A percentile compares a stretch with the other conserved stretches of the same genome.
These are phyloP conservation scores for Ricinus communis DNA, from an alignment of 345 rosid genomes.

Conservation along the genomic window DNA sequence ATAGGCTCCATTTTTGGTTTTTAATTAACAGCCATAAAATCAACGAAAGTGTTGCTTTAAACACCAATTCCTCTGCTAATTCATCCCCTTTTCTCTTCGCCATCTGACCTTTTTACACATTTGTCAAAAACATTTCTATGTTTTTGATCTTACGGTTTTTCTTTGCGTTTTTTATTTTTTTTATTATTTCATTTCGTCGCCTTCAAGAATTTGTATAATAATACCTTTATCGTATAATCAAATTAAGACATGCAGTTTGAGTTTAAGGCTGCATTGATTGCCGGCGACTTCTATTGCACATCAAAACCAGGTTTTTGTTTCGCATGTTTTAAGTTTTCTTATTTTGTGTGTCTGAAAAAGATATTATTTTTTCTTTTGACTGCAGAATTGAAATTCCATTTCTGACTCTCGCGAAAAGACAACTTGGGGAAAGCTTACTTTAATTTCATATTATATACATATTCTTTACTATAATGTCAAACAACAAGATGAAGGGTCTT, in stretches of 20 bases:
- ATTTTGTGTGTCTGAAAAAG: too few species aligned
- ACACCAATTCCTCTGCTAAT: conserved; percentile 11
- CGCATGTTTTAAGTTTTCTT: too few species aligned
- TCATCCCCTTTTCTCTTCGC: conserved; percentile 17
- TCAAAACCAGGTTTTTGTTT: conserved; percentile 5
- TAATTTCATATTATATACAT: not conserved
- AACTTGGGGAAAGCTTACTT: not conserved
- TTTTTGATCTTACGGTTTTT: not conserved
- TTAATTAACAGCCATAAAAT: conserved; percentile 20
- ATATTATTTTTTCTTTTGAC: not conserved
- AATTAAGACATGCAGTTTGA: conserved; percentile 4
- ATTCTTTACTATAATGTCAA: conserved; percentile 34
- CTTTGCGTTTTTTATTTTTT: not conserved
- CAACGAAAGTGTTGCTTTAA: conserved; percentile 1
- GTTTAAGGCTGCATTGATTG: conserved; percentile 1
- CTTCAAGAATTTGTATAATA: not conserved
- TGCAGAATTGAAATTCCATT: conserved; percentile 12
- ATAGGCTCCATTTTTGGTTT: conserved; percentile 30
- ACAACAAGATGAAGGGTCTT: conserved; percentile 77
- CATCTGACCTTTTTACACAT: conserved; percentile 1
- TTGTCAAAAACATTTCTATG: conserved; percentile 14
- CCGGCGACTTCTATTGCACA: too few species aligned
- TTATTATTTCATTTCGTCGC: not conserved
- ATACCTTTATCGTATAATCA: not conserved
- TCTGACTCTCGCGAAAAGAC: not conserved